Conservation (phyloP, 108 stramenopile species). For the Cyclostephanos invisitatus region DNA sequence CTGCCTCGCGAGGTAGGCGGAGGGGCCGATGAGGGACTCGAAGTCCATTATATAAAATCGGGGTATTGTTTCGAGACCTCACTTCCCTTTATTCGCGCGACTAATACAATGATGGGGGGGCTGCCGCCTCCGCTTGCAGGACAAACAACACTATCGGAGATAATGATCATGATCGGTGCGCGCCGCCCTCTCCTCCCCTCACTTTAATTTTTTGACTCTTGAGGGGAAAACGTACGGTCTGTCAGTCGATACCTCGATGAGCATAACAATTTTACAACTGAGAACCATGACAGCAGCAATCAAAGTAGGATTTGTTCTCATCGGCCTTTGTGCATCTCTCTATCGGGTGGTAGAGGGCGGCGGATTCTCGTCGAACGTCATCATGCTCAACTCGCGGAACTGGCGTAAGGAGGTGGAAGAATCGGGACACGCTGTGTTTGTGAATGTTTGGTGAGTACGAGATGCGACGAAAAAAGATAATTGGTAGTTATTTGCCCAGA, state of each 20-base stretch:
- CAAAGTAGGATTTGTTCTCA: slow-evolving; percentile 11
- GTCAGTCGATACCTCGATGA: too few relatives aligned
- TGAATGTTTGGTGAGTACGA: slow-evolving; percentile 59
- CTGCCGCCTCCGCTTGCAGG: too few relatives aligned
- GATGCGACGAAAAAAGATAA: not conserved
- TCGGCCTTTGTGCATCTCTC: slow-evolving; percentile 16
- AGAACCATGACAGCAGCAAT: slow-evolving; percentile 6
- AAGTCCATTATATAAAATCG: slow-evolving; percentile 28
- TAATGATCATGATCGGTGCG: too few relatives aligned
- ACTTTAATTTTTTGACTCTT: too few relatives aligned
- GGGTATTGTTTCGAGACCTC: not conserved
- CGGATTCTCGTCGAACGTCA: slow-evolving; percentile 61
- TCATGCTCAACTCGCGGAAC: slow-evolving; percentile 56
- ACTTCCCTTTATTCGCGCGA: not conserved
- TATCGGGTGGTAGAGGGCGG: slow-evolving; percentile 2
- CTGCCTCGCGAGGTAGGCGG: slow-evolving; percentile 27
- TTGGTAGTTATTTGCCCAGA: not conserved
- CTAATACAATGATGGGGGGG: too few relatives aligned
- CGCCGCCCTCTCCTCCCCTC: too few relatives aligned
- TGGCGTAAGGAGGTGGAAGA: slow-evolving; percentile 66
- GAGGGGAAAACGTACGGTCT: too few relatives aligned
- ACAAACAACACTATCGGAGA: too few relatives aligned
- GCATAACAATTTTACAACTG: too few relatives aligned
- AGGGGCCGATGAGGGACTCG: slow-evolving; percentile 13
- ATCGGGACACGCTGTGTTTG: slow-evolving; percentile 59